phyloP scores from a whole-genome alignment of 2,329 filamentous ascomycete species.

The Periconia macrospinosa region DNA sequence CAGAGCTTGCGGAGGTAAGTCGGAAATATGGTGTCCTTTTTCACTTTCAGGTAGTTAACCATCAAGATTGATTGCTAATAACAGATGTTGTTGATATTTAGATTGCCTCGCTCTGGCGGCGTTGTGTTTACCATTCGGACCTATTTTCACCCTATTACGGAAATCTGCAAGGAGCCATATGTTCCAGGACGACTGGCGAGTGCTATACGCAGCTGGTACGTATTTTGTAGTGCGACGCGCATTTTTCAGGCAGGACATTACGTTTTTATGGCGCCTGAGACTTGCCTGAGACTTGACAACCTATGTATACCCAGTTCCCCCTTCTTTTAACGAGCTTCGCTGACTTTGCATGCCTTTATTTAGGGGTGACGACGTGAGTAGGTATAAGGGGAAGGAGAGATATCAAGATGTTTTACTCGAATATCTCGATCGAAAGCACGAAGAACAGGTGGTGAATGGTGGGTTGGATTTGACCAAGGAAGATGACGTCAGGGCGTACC shows the following conservation, averaged over 20 bases:
- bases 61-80: background rate
- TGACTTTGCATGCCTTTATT: background rate
- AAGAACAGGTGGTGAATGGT: conserved; percentile 70
- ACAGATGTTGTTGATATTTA: conserved; percentile 10
- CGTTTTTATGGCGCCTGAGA: background rate
- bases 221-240: too few relatives aligned
- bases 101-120: conserved; percentile 49
- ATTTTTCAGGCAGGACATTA: background rate
- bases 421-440: conserved; percentile 74
- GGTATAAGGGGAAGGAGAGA: conserved; percentile 76
- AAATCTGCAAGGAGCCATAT: conserved; percentile 70
- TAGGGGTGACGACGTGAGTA: conserved; percentile 72
- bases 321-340: background rate
- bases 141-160: conserved; percentile 73
- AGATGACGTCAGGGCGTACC: conserved; percentile 64
- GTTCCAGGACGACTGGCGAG: conserved; percentile 78
- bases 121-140: conserved; percentile 76
- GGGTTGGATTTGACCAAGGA: conserved; percentile 61
- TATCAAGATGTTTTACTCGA: conserved; percentile 74
- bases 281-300: too few relatives aligned
- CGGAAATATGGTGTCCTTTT: too few relatives aligned
- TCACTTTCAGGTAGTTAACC: too few relatives aligned
- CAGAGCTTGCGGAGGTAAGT: conserved; percentile 65
- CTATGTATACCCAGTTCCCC: background rate
- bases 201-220: conserved; percentile 68